phyloP scores from a whole-genome alignment of 106 monocot species.

The Apostasia shenzhenica region DNA sequence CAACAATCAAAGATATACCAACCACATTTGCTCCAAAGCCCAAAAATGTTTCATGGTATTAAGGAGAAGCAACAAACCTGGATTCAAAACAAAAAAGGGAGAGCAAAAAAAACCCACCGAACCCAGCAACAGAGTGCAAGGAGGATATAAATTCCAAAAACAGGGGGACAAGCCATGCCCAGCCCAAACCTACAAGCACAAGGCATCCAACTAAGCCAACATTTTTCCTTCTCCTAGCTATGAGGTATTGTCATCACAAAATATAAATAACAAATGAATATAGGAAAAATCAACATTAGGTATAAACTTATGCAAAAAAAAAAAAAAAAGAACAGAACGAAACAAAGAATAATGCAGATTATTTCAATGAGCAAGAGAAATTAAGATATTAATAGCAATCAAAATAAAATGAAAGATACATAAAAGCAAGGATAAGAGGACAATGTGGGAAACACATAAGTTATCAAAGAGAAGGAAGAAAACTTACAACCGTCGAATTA shows the following conservation, averaged over 20 bases:
- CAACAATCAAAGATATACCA: conserved; percentile 4
- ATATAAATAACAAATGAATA: neutral
- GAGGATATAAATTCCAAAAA: conserved; percentile 11
- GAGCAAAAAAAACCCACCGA: neutral
- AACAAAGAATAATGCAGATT: neutral
- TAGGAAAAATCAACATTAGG: neutral
- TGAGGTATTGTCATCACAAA: too few relatives aligned
- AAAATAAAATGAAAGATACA: neutral
- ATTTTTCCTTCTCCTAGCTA: too few relatives aligned
- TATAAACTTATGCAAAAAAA: neutral
- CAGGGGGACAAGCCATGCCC: conserved; percentile 3
- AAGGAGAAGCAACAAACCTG: neutral
- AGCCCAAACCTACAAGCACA: conserved; percentile 8
- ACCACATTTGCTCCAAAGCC: conserved; percentile 5
- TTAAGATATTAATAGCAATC: neutral
- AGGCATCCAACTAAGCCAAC: neutral
- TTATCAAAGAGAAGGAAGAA: neutral
- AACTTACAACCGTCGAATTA: neutral
- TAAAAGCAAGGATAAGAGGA: neutral
- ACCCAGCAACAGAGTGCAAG: too few relatives aligned
- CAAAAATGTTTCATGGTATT: conserved; percentile 5
- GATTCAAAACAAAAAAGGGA: neutral
- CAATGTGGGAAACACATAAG: neutral
- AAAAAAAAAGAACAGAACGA: neutral
- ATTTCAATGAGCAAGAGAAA: neutral